Conservation (phyloP, 75 land plant genomes). For the Pinus albicaulis region DNA sequence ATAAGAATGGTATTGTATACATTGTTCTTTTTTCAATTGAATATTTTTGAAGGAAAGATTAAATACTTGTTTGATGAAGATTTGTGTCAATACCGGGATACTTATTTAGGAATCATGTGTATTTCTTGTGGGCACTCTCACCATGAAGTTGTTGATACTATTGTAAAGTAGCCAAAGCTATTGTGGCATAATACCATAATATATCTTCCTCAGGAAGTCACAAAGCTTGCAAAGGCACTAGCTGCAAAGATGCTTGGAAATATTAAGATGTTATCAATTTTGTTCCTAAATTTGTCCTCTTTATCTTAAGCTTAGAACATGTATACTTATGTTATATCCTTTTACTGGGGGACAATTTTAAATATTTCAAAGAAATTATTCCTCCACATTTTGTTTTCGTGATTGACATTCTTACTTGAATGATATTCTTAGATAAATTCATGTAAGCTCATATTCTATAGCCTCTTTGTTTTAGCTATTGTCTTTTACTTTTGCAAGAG, state of each 20-base stretch:
- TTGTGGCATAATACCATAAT: constrained; percentile 84
- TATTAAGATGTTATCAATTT: constrained; percentile 58
- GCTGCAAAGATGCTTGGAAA: constrained; percentile 85
- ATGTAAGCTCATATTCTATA: background rate
- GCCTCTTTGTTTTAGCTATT: background rate
- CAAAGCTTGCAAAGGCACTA: constrained; percentile 91
- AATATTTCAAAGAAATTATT: background rate
- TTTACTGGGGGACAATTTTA: background rate
- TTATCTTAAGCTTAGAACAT: background rate
- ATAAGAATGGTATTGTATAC: background rate
- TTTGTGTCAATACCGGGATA: constrained; percentile 87
- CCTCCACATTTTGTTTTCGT: background rate
- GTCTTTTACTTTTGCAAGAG: background rate
- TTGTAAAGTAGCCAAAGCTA: constrained; percentile 61
- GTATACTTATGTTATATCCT: background rate
- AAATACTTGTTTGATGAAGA: constrained; percentile 92
- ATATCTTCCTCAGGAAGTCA: constrained; percentile 76
- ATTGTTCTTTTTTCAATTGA: constrained; percentile 33
- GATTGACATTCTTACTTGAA: background rate
- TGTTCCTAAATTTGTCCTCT: background rate
- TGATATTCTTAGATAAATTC: background rate
- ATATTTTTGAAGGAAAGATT: constrained; percentile 92
- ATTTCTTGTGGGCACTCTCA: constrained; percentile 96
- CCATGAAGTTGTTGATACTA: constrained; percentile 81
- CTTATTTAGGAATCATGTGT: constrained; percentile 88